Evolutionary conservation across 2,329 filamentous ascomycete species (phyloP).

Genomic region (Achaetomium macrosporum): DNA sequence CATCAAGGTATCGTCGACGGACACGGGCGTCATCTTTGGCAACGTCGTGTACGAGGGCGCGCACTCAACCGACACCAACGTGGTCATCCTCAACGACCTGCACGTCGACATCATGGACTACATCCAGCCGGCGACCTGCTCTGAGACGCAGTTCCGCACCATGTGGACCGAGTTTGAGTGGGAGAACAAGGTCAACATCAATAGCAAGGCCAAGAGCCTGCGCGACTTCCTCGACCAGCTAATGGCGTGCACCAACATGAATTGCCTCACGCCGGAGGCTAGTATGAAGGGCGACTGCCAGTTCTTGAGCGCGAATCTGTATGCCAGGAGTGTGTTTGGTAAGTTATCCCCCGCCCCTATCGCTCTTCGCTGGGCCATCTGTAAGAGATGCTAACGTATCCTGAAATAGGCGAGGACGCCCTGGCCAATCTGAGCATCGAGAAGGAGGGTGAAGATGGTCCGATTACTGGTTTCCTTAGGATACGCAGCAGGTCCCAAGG

Average conservation of each 20-base stretch:
- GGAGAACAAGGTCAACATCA: slow-evolving; percentile 99
- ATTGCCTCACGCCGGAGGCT: slow-evolving; percentile 90
- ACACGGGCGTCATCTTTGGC: slow-evolving; percentile 97
- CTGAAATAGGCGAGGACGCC: slow-evolving; percentile 79
- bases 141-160: slow-evolving; percentile 96
- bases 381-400: not conserved
- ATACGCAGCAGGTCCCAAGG: slow-evolving; percentile 97
- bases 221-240: slow-evolving; percentile 88
- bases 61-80: slow-evolving; percentile 86
- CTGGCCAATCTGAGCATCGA: slow-evolving; percentile 96
- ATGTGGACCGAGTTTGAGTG: slow-evolving; percentile 99
- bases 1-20: slow-evolving; percentile 96
- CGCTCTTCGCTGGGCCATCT: not conserved
- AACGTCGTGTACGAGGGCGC: slow-evolving; percentile 97
- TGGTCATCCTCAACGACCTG: slow-evolving; percentile 95
- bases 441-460: slow-evolving; percentile 90
- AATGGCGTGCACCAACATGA: slow-evolving; percentile 99
- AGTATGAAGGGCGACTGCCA: slow-evolving; percentile 96
- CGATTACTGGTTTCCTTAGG: slow-evolving; percentile 93
- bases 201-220: slow-evolving; percentile 88
- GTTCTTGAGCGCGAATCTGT: slow-evolving; percentile 94
- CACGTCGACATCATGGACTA: slow-evolving; percentile 99
- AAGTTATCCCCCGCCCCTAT: slow-evolving; percentile 41
- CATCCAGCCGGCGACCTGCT: slow-evolving; percentile 94
- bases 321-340: slow-evolving; percentile 97